These are phyloP conservation scores for Cyclotella cryptica DNA, from an alignment of 108 stramenopile species.

Conservation along the genomic window DNA sequence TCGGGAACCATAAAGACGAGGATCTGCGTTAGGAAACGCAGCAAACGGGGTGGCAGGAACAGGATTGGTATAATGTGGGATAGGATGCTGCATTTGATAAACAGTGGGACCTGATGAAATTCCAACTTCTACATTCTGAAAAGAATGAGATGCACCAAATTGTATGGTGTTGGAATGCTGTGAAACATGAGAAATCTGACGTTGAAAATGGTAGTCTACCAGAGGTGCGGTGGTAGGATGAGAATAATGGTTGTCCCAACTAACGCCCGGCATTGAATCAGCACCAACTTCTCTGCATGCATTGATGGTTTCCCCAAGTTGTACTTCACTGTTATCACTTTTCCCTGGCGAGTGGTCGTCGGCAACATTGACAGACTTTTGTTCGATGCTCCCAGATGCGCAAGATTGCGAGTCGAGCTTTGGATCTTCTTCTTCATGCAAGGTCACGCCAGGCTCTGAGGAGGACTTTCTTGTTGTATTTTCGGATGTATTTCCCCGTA, in stretches of 20 bases:
- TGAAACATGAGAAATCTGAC: slow-evolving; percentile 10
- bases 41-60: background rate
- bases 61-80: slow-evolving; percentile 1
- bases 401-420: background rate
- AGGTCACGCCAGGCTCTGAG: background rate
- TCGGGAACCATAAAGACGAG: background rate
- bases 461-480: background rate
- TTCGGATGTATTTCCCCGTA: slow-evolving; percentile 19
- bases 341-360: too few relatives aligned
- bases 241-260: background rate
- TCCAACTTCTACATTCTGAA: slow-evolving; percentile 14
- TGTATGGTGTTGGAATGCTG: background rate
- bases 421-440: background rate
- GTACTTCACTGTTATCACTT: background rate
- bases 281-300: background rate
- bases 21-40: background rate
- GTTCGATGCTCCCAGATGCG: too few relatives aligned
- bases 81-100: slow-evolving; percentile 6
- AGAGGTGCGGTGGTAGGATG: background rate
- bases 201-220: background rate
- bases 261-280: background rate
- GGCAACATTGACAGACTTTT: too few relatives aligned
- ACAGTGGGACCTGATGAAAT: slow-evolving; percentile 3
- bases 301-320: background rate
- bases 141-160: slow-evolving; percentile 7